Evolutionary conservation across 2,329 filamentous ascomycete genomes (phyloP), one percentile per base, ranked within the genome.

Genomic region (Fusarium illudens): DNA sequence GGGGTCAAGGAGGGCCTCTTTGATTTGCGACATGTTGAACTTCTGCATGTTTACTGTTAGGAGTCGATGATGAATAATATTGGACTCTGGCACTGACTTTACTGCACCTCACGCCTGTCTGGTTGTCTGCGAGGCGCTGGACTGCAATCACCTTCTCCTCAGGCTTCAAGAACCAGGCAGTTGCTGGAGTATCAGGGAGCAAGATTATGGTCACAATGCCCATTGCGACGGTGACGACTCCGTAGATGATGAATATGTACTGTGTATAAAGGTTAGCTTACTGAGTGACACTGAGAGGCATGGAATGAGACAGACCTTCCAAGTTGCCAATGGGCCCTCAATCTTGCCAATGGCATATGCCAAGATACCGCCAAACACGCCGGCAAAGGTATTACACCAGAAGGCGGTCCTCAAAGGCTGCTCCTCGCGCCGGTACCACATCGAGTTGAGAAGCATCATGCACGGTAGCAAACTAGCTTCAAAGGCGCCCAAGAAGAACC

Each of bases 361-460:
- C 3, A 77, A 49, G 13, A 78, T 70, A 0, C 75, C 75, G 2
- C 76, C 76, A 48, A 78, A 75, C 0, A 77, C 75, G 1, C 75
- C 75, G 0, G 75, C 75, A 36, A 76, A 73, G 0, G 75, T 76
- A 9, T 77, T 76, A 11, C 70, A 75, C 74, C 76, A 79, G 7
- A 79, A 60, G 0, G 76, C 77, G 0, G 75, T 74, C 1, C 77
- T 66, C 2, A 76, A 61, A 1, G 76, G 75, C 42, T 77, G 74
- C 58, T 79, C 76, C 0, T 75, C 61, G 4, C 69, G 62, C 11
- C 74, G 67, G 36, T 79, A 79, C 76, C 77, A 79, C 73, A 77
- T 78, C 0, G 71, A 71, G 2, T 71, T 73, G 6, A 77, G 57
- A 9, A 77, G 67, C 56, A 74, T 72, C 46, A 75, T 69, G n/a